These are phyloP conservation scores for Blastomyces parvus DNA, from an alignment of 2,329 filamentous ascomycete species.

Conservation along the genomic window DNA sequence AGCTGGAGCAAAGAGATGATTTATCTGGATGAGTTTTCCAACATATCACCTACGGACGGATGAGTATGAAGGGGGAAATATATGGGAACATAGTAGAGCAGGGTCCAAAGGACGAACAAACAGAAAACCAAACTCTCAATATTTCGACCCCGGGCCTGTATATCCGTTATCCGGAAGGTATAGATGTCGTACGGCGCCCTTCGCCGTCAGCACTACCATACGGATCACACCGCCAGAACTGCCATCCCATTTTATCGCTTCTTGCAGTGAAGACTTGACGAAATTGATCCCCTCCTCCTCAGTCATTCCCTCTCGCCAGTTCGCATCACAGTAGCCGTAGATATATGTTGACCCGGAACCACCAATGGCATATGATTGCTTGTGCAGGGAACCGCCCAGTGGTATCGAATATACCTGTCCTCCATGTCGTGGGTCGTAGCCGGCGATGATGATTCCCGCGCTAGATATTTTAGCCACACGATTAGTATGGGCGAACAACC, in stretches of 20 bases:
- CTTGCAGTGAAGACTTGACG: conserved; percentile 79
- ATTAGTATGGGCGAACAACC: conserved; percentile 9
- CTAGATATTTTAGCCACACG: conserved; percentile 38
- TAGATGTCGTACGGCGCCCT: conserved; percentile 83
- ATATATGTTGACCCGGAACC: conserved; percentile 98
- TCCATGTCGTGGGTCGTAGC: conserved; percentile 88
- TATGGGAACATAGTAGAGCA: neutral
- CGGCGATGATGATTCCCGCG: conserved; percentile 96
- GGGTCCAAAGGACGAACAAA: conserved; percentile 10
- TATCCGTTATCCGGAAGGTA: conserved; percentile 93
- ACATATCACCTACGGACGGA: neutral
- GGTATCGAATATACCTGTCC: conserved; percentile 98
- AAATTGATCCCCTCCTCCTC: conserved; percentile 84
- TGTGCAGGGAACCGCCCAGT: conserved; percentile 91
- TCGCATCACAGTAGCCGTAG: conserved; percentile 94
- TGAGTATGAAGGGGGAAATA: neutral
- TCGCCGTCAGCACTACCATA: conserved; percentile 88
- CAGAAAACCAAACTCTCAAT: too few species aligned
- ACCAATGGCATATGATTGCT: conserved; percentile 90
- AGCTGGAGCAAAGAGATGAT: neutral
- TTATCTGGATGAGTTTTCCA: neutral
- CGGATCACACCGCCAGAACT: conserved; percentile 97
- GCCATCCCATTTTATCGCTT: conserved; percentile 99
- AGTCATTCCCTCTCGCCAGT: conserved; percentile 93
- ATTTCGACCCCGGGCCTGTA: conserved; percentile 56